A percentile compares a stretch with the other conserved stretches of the same genome.
These are phyloP conservation scores for Medicago ruthenica DNA, from an alignment of 306 rosid species.

Conservation along the genomic window DNA sequence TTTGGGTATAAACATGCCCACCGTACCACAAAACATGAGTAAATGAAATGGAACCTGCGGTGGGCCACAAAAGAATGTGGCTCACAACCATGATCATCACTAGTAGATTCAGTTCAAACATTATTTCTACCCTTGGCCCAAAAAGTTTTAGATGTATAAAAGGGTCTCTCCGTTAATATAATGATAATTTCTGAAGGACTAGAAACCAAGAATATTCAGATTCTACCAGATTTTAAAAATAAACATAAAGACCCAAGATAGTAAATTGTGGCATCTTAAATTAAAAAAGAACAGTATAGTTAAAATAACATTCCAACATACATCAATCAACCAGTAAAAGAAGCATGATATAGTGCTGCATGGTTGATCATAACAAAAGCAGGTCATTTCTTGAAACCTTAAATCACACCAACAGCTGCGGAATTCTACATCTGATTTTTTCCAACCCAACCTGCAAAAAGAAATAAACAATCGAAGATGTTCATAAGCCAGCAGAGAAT, in stretches of 20 bases:
- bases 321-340: conserved; percentile 86
- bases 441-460: conserved; percentile 84
- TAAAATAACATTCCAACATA: conserved; percentile 75
- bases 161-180: conserved; percentile 20
- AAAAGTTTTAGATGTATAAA: conserved; percentile 40
- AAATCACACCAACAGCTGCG: conserved; percentile 68
- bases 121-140: conserved; percentile 8
- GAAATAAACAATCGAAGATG: conserved; percentile 59
- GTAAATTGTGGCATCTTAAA: conserved; percentile 43
- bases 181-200: neutral
- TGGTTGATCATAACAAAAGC: conserved; percentile 71
- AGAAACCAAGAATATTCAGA: conserved; percentile 21
- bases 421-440: conserved; percentile 53
- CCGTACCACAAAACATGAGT: conserved; percentile 67
- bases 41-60: conserved; percentile 57
- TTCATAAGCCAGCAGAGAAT: conserved; percentile 60
- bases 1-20: conserved; percentile 76
- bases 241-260: conserved; percentile 34
- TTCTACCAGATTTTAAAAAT: conserved; percentile 35
- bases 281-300: conserved; percentile 40
- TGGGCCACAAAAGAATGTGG: conserved; percentile 53
- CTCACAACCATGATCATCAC: conserved; percentile 34
- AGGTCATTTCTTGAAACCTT: conserved; percentile 75
- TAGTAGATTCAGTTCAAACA: conserved; percentile 36
- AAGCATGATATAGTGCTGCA: conserved; percentile 72